These are phyloP conservation scores for Sisymbrium altissimum DNA, from an alignment of 345 rosid species.

Conservation along the genomic window DNA sequence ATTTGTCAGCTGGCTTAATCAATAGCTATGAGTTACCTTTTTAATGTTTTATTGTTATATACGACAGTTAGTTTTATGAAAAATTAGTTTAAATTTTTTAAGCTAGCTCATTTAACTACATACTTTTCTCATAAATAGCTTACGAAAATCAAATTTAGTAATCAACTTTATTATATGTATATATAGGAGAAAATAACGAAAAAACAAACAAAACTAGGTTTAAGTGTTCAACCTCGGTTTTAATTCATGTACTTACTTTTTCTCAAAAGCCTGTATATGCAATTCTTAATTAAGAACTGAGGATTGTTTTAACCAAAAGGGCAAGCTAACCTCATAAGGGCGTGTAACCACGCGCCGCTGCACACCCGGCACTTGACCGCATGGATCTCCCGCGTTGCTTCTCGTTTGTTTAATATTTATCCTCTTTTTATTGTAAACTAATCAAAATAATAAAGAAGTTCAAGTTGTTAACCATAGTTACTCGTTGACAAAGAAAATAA, in stretches of 20 bases:
- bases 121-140: not conserved
- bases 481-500: slow-evolving; percentile 16
- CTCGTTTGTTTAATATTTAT: not conserved
- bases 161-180: not conserved
- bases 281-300: not conserved
- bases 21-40: not conserved
- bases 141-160: not conserved
- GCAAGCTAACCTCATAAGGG: not conserved
- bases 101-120: not conserved
- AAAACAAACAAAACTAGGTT: not conserved
- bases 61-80: not conserved
- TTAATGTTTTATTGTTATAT: not conserved
- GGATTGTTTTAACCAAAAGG: not conserved
- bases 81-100: not conserved
- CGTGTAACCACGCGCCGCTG: slow-evolving; percentile 18
- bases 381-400: slow-evolving; percentile 22
- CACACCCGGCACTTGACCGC: slow-evolving; percentile 26
- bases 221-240: not conserved
- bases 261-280: too few relatives aligned
- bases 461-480: slow-evolving; percentile 15
- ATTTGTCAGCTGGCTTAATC: not conserved
- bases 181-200: not conserved
- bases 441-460: not conserved
- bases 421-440: not conserved
- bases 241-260: not conserved